These are phyloP conservation scores for Arabis hirsuta DNA, from an alignment of 345 rosid species.

Conservation along the genomic window DNA sequence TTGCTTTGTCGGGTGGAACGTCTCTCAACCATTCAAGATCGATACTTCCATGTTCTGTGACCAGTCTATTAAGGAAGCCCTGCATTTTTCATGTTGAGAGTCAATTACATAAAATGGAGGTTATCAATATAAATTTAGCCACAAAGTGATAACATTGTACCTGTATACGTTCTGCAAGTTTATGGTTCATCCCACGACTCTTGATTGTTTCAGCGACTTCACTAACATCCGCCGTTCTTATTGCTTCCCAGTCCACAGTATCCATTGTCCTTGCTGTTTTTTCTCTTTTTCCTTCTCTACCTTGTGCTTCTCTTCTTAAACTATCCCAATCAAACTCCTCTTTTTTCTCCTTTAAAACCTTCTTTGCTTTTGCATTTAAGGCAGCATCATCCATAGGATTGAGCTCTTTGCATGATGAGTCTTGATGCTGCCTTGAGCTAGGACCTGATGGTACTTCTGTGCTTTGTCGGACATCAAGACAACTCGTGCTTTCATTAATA, in stretches of 20 bases:
- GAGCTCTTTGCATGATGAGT: constrained; percentile 45
- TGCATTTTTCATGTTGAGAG: constrained; percentile 48
- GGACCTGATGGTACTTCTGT: constrained; percentile 43
- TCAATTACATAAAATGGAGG: constrained; percentile 1
- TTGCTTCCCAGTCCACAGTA: constrained; percentile 89
- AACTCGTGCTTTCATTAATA: constrained; percentile 48
- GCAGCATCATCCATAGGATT: constrained; percentile 52
- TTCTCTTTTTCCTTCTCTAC: constrained; percentile 54
- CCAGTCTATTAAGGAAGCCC: constrained; percentile 82
- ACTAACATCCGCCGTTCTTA: constrained; percentile 62
- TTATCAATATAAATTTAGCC: neutral
- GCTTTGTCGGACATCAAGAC: constrained; percentile 41
- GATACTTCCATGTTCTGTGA: constrained; percentile 70
- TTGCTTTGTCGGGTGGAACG: constrained; percentile 89
- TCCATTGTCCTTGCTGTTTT: constrained; percentile 67
- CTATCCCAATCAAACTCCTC: constrained; percentile 77
- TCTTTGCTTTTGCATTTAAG: constrained; percentile 54
- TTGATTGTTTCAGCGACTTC: constrained; percentile 76
- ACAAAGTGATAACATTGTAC: constrained; percentile 40
- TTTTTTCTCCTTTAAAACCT: constrained; percentile 54
- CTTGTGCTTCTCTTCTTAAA: constrained; percentile 65
- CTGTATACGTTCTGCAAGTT: constrained; percentile 90
- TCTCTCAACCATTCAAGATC: constrained; percentile 98
- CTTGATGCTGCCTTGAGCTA: constrained; percentile 39
- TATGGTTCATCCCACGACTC: constrained; percentile 90